Evolutionary conservation across 179 eudicot genomes (phyloP).

Genomic region (Silene noctiflora): DNA sequence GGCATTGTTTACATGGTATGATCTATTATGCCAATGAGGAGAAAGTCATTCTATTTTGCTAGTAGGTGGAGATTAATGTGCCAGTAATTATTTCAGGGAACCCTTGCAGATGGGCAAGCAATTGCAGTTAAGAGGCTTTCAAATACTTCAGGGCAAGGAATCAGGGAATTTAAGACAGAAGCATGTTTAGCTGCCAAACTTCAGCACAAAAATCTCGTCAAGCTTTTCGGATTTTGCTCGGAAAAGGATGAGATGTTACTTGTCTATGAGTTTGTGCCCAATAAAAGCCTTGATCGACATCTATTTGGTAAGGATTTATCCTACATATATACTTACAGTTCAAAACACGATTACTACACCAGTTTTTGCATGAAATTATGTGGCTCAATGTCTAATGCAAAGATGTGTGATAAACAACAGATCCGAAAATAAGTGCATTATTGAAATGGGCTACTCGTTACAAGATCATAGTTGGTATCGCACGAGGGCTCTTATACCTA

Average conservation of each 20-base stretch:
- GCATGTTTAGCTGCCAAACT: constrained; percentile 26
- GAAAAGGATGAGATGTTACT: constrained; percentile 37
- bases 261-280: constrained; percentile 41
- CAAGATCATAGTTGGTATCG: constrained; percentile 27
- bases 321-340: no score
- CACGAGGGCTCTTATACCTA: constrained; percentile 24
- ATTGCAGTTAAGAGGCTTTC: constrained; percentile 57
- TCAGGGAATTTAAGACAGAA: constrained; percentile 40
- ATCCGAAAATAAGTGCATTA: constrained; percentile 5
- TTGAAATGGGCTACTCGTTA: constrained; percentile 26
- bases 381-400: no score
- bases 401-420: neutral
- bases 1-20: constrained; percentile 19
- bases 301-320: constrained; percentile 32
- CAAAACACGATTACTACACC: neutral
- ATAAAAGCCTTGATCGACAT: constrained; percentile 41
- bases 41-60: neutral
- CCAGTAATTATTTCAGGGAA: constrained; percentile 31
- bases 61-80: neutral
- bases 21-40: neutral
- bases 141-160: constrained; percentile 37
- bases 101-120: constrained; percentile 38
- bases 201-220: constrained; percentile 29
- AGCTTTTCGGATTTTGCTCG: constrained; percentile 30
- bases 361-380: neutral